Evolutionary conservation across 345 rosid genomes (phyloP), one percentile per base, ranked within the genome.

Genomic region (Eucalyptus cladocalyx): DNA sequence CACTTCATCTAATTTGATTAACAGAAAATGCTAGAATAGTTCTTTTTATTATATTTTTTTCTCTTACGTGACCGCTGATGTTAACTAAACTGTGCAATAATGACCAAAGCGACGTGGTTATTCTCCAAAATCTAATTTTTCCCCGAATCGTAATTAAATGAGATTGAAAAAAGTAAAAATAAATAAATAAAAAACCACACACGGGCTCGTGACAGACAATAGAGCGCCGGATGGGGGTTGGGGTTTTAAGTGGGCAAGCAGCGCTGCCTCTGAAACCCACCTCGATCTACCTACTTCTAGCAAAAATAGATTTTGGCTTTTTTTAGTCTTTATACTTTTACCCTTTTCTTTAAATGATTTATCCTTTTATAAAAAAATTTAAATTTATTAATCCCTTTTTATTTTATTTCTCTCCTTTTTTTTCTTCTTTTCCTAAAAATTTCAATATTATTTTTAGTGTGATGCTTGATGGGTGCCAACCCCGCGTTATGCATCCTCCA

Each of bases 11-110:
- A 28, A 60, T 60, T 60, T 60, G 15, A 5, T n/a, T 60, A 26
- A 60, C n/a, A 60, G 16, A 28, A 23, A 1, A 11, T 28, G 15
- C 11, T 1, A 12, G 0, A 28, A 1, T 62, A 62, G 2, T 13
- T 6, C 4, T 62, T 62, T 62, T 60, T 28, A 28, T 1, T 28
- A 28, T 7, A 26, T 50, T 16, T 12, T 12, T 60, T 60, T 60
- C 69, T 60, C 32, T 11, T 28, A 60, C 32, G 15, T 26, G 67
- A 60, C 32, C 16, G 32, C 14, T 26, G 3, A 60, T 60, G 32
- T 60, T 28, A 60, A 60, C 67, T 60, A 60, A 60, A 1, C 17
- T 3, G 32, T 60, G 32, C 8, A 60, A 12, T 11, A 60, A 60
- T 60, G 17, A 12, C 32, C 17, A 5, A 26, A 60, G 32, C 32